Evolutionary conservation across 2,329 filamentous ascomycete species (phyloP).

Genomic region (Pezicula neosporulosa): DNA sequence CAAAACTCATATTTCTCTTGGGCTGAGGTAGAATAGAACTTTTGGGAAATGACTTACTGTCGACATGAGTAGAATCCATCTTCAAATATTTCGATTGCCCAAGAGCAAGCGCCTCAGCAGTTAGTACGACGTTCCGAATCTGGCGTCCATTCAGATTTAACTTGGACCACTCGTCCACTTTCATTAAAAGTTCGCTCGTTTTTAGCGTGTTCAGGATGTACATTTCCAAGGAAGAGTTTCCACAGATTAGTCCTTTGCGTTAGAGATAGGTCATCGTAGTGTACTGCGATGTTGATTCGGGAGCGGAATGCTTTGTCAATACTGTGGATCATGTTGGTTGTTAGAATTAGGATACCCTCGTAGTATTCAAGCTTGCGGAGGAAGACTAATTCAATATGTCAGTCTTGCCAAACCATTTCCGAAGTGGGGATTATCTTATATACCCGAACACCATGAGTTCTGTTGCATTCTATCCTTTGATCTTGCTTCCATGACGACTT

Average conservation of each 20-base stretch:
- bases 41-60: too few species aligned
- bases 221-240: conserved; percentile 4
- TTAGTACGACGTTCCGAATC: conserved; percentile 8
- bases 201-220: conserved; percentile 1
- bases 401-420: background rate
- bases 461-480: conserved; percentile 20
- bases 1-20: too few species aligned
- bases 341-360: conserved; percentile 24
- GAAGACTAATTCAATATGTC: conserved; percentile 33
- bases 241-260: conserved; percentile 5
- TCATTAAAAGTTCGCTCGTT: background rate
- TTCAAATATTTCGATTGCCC: too few species aligned
- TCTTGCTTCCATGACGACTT: conserved; percentile 8
- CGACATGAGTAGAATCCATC: too few species aligned
- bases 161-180: conserved; percentile 3
- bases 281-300: conserved; percentile 7
- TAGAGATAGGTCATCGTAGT: conserved; percentile 3
- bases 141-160: conserved; percentile 11
- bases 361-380: conserved; percentile 17
- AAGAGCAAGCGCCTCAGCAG: background rate
- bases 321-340: conserved; percentile 13
- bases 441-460: conserved; percentile 40
- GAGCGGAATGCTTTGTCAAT: conserved; percentile 11
- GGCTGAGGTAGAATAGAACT: too few species aligned
- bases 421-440: too few species aligned